Base-by-base conservation (phyloP, 1,139 yeast species). In the Sporopachydermia cereana region DNA sequence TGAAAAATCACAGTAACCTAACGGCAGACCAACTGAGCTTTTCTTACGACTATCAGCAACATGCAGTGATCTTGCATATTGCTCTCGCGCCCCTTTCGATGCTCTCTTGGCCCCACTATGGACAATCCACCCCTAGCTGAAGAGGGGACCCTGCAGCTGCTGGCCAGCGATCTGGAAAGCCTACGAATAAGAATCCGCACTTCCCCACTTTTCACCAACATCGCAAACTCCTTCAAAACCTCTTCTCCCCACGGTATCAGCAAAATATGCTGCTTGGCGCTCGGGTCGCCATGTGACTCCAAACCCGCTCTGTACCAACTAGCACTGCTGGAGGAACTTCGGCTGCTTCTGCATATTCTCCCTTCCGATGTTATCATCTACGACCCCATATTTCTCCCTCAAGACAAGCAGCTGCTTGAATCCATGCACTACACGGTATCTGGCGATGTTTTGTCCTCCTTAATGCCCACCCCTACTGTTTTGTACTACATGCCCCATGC, bases 401-500 rank as follows among this genome's bases (percentile, higher is more conserved):
- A 68, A 18, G 57, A 76, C 2, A 45, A 46, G 1, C 44, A 50
- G 0, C 44, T 56, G 30, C 23, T 41, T n/a, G 44, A 64, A 3
- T 49, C 67, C 30, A 44, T 45, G 1, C 43, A 43, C 51, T 25
- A 25, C 29, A 7, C 7, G 14, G 14, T 25, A 7, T 25, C 29
- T 25, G 56, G 0, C 60, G 50, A 43, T 42, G 17, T 1, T 58
- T 67, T 34, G 51, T 61, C 50, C 47, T 61, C 58, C 54, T 47
- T 42, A 22, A 59, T 58, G 25, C 56, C 44, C 24, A 59, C 53
- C 29, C 50, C 52, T 12, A 53, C 51, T 3, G 44, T 46, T 2
- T 57, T 81, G 2, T 77, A 66, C 52, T 84, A 76, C 54, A 67
- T 84, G 46, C 93, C 93, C 0, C 95, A 84, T 61, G 89, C 89